phyloP scores from a whole-genome alignment of 2,329 filamentous ascomycete genomes.

The Sarocladium kiliense region DNA sequence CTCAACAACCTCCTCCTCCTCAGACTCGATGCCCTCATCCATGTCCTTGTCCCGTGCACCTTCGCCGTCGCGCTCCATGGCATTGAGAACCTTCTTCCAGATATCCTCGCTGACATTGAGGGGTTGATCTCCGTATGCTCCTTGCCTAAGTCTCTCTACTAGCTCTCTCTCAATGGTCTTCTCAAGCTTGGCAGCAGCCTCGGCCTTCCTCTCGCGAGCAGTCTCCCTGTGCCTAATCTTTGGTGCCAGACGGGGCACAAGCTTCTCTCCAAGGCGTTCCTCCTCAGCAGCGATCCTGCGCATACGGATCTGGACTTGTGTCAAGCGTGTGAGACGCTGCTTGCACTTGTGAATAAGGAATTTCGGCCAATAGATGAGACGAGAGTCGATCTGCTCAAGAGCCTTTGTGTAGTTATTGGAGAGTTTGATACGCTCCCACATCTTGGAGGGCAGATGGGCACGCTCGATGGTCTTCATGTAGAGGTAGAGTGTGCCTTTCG shows the following conservation, averaged over 20 bases:
- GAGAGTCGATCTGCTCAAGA: slow-evolving; percentile 78
- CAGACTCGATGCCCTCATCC: slow-evolving; percentile 79
- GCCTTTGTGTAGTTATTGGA: slow-evolving; percentile 88
- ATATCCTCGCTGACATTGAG: slow-evolving; percentile 92
- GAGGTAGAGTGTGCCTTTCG: slow-evolving; percentile 78
- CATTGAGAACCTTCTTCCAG: slow-evolving; percentile 94
- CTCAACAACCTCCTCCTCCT: slow-evolving; percentile 65
- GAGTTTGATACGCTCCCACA: slow-evolving; percentile 91
- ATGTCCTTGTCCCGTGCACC: slow-evolving; percentile 79
- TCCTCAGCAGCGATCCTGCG: slow-evolving; percentile 83
- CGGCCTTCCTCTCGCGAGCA: slow-evolving; percentile 70
- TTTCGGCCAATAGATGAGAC: slow-evolving; percentile 90
- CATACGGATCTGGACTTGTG: slow-evolving; percentile 81
- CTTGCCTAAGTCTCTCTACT: slow-evolving; percentile 83
- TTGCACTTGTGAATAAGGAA: slow-evolving; percentile 94
- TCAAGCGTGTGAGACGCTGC: slow-evolving; percentile 86
- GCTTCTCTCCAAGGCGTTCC: slow-evolving; percentile 78
- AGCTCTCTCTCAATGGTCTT: slow-evolving; percentile 92
- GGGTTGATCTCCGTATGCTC: slow-evolving; percentile 90
- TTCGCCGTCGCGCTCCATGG: slow-evolving; percentile 82
- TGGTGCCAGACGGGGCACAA: slow-evolving; percentile 84
- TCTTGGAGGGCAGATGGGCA: slow-evolving; percentile 78
- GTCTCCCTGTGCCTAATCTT: slow-evolving; percentile 78
- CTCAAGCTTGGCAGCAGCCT: slow-evolving; percentile 88
- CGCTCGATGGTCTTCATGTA: slow-evolving; percentile 97